These are phyloP conservation scores for Immersiporthe knoxdaviesiana DNA, from an alignment of 2,329 filamentous ascomycete species.

Conservation along the genomic window DNA sequence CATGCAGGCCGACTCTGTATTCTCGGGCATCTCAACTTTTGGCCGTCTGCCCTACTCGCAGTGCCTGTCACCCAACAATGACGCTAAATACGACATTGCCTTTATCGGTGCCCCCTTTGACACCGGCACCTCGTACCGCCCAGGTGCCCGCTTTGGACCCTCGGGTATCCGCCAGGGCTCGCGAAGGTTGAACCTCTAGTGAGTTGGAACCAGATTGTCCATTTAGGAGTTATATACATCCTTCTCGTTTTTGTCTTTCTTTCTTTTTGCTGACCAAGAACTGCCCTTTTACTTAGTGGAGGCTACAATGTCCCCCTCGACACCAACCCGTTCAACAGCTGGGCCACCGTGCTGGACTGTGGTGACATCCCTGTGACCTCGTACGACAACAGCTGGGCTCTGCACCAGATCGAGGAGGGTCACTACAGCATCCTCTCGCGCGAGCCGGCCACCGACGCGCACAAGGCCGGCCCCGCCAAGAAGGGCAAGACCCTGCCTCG, in stretches of 20 bases:
- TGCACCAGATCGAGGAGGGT: constrained; percentile 84
- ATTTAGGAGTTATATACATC: too few relatives aligned
- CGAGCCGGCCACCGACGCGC: constrained; percentile 68
- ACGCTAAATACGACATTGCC: constrained; percentile 80
- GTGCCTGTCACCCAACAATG: constrained; percentile 67
- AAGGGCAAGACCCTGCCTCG: constrained; percentile 77
- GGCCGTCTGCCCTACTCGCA: constrained; percentile 77
- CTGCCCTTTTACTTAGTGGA: constrained; percentile 59
- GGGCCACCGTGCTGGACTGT: constrained; percentile 80
- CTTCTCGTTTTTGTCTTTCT: too few relatives aligned
- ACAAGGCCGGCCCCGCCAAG: constrained; percentile 69
- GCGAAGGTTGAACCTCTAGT: constrained; percentile 85
- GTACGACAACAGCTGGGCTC: constrained; percentile 82
- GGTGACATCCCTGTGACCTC: constrained; percentile 85
- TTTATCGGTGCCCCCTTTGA: constrained; percentile 89
- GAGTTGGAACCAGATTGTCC: constrained; percentile 43
- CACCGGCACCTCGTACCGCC: constrained; percentile 82
- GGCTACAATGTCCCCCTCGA: constrained; percentile 83
- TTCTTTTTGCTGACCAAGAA: constrained; percentile 39
- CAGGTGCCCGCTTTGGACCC: constrained; percentile 82
- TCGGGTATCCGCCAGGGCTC: constrained; percentile 86
- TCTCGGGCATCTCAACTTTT: constrained; percentile 86
- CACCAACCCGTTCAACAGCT: constrained; percentile 80
- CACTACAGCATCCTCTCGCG: constrained; percentile 77
- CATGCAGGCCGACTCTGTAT: constrained; percentile 77